A percentile compares a stretch with the other conserved stretches of the same genome.
phyloP scores from a whole-genome alignment of 306 rosid genomes.

The Chamaecrista fasciculata region DNA sequence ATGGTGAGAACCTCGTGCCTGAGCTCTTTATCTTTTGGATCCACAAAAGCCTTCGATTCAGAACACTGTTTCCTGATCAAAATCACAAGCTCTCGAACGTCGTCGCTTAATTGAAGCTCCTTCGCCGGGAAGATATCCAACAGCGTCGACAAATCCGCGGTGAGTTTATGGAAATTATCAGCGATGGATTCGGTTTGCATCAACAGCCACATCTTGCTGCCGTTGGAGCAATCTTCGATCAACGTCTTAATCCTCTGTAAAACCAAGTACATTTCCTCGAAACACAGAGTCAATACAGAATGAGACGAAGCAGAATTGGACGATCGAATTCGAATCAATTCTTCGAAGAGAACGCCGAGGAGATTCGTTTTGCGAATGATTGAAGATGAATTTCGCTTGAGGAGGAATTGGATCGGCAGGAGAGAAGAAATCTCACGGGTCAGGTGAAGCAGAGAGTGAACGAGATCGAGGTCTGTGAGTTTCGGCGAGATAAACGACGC shows the following conservation, averaged over 20 bases:
- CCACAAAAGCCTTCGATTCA: conserved; percentile 31
- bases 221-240: conserved; percentile 58
- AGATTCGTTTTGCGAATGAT: conserved; percentile 57
- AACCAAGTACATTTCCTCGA: conserved; percentile 72
- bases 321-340: conserved; percentile 34
- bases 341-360: conserved; percentile 60
- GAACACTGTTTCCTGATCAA: conserved; percentile 61
- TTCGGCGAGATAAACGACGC: conserved; percentile 56
- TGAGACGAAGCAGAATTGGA: conserved; percentile 23
- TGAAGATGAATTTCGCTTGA: conserved; percentile 42
- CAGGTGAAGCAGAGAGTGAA: conserved; percentile 53
- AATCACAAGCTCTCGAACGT: conserved; percentile 57
- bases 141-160: conserved; percentile 61
- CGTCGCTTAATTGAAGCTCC: conserved; percentile 55
- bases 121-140: conserved; percentile 68
- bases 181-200: conserved; percentile 54
- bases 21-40: conserved; percentile 44
- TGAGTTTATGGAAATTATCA: conserved; percentile 58
- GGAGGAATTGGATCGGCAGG: conserved; percentile 39
- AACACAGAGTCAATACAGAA: conserved; percentile 62
- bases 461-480: conserved; percentile 37
- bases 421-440: conserved; percentile 52
- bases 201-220: conserved; percentile 64
- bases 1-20: conserved; percentile 42
- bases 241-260: conserved; percentile 67